Conservation (phyloP, 1,284 basidiomycete genomes). For the Cryptococcus depauperatus region DNA sequence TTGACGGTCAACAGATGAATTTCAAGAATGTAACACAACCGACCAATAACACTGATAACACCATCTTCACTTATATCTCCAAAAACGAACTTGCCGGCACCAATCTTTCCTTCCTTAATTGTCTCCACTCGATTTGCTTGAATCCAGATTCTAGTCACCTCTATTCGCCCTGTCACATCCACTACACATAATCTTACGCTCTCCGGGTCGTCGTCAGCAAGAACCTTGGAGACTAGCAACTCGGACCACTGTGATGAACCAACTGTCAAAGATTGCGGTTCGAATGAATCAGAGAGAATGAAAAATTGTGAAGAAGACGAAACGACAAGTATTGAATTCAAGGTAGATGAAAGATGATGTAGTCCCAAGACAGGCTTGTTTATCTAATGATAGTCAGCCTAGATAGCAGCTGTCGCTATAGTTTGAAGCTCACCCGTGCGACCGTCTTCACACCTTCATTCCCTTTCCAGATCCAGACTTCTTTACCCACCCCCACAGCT, state of each 20-base stretch:
- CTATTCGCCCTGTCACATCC: conserved; percentile 9
- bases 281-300: conserved; percentile 14
- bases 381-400: background rate
- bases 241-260: background rate
- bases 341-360: conserved; percentile 11
- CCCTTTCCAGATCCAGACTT: conserved; percentile 37
- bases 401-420: background rate
- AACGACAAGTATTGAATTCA: conserved; percentile 15
- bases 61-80: conserved; percentile 29
- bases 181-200: conserved; percentile 10
- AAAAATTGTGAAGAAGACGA: conserved; percentile 10
- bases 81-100: conserved; percentile 5
- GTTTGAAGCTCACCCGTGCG: conserved; percentile 14
- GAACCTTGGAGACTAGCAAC: conserved; percentile 11
- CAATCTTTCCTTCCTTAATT: conserved; percentile 10
- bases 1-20: background rate
- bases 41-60: conserved; percentile 25
- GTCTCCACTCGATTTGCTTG: conserved; percentile 9
- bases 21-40: background rate
- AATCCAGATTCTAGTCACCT: conserved; percentile 4
- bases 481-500: conserved; percentile 27
- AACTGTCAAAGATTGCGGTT: conserved; percentile 2
- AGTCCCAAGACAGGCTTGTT: conserved; percentile 8
- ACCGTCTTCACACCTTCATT: conserved; percentile 28
- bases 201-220: background rate